Base-by-base conservation (phyloP, 192 early-diverging fungal species). In the Geranomyces variabilis region DNA sequence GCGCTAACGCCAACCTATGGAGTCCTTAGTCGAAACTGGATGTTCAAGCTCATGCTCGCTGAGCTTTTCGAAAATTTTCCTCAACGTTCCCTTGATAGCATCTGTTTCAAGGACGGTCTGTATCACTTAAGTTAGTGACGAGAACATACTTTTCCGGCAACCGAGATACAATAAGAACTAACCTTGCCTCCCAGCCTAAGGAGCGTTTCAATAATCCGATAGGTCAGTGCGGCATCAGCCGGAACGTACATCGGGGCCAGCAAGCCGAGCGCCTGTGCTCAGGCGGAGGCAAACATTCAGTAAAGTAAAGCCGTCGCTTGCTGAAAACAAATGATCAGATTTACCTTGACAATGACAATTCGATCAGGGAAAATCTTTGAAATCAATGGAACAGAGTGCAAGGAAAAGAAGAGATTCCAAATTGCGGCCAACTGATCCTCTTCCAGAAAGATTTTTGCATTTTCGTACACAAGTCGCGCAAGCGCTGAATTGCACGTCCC, bases 351-450 rank as follows among this genome's bases (percentile, higher is more conserved):
- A 19, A 84, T 83, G 13, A 86, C 86, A 8, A 86, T 78, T 5
- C 86, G 61, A 59, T 88, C 86, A 0, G 79, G 84, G 55, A 84
- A 88, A 10, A 83, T 63, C 56, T 82, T 85, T 3, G 70, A 75
- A 29, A 82, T 75, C 26, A 66, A 53, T 31, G 76, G 77, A 15
- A 88, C 76, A 4, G 74, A 74, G 26, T 76, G 76, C 12, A 88
- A 60, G 1, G 79, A 71, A 69, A 88, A 87, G 62, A 79, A 85
- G 15, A 88, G 71, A 60, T 88, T 88, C 83, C 85, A 88, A 43
- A 88, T 77, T 15, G 86, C 82, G 17, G 80, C 71, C 14, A 88
- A 57, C 44, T 85, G 83, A 66, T 88, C 86, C 71, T 87, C 86
- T 64, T 83, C 81, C 36, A 87, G 44, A 69, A 88, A 88, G 10